Conservation (phyloP, 768 basidiomycete genomes). For the Termitomyces sp. region DNA sequence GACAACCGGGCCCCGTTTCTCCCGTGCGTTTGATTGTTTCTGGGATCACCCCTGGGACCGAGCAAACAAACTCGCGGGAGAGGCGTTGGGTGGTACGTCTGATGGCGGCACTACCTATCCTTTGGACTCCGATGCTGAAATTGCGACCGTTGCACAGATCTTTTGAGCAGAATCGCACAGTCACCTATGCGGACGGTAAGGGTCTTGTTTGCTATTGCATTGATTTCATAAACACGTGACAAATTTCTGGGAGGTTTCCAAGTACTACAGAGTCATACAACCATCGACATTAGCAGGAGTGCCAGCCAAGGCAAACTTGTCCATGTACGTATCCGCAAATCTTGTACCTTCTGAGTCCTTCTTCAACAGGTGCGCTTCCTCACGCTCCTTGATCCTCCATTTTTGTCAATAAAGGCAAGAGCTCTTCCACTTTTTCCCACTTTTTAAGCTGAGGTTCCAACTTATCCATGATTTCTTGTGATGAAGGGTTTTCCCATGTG, state of each 20-base stretch:
- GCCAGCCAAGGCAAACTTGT: conserved; percentile 13
- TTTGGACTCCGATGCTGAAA: too few species aligned
- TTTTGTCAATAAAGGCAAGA: conserved; percentile 48
- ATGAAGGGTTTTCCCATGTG: conserved; percentile 37
- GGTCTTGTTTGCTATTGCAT: too few species aligned
- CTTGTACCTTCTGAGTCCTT: conserved; percentile 49
- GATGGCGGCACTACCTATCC: too few species aligned
- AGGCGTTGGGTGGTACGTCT: too few species aligned
- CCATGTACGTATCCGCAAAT: conserved; percentile 45
- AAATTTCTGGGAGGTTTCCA: not conserved
- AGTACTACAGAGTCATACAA: conserved; percentile 5
- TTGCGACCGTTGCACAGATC: too few species aligned
- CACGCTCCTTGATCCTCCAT: conserved; percentile 39
- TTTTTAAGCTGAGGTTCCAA: conserved; percentile 20
- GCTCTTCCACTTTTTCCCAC: conserved; percentile 37
- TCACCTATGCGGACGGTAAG: too few species aligned
- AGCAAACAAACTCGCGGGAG: too few species aligned
- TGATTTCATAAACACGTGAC: conserved; percentile 6
- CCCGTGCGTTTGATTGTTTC: too few species aligned
- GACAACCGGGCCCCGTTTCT: too few species aligned
- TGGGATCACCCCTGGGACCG: too few species aligned
- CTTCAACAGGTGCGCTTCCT: conserved; percentile 29
- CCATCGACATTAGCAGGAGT: conserved; percentile 4
- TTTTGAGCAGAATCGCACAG: too few species aligned
- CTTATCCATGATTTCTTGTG: conserved; percentile 6